Evolutionary conservation across 306 rosid species (phyloP).

Genomic region (Sphenostylis stenocarpa): DNA sequence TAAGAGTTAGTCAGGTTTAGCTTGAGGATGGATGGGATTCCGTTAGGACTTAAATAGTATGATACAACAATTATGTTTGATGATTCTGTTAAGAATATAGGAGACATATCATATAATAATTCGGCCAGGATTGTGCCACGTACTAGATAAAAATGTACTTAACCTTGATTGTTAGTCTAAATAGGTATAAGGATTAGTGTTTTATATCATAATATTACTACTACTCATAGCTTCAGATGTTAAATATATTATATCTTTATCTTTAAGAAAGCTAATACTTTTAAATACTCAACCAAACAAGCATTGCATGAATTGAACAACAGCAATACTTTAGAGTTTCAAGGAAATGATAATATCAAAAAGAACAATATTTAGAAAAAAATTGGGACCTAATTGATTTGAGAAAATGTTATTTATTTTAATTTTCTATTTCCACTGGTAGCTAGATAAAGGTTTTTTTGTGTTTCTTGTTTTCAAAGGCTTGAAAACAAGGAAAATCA

Average conservation of each 20-base stretch:
- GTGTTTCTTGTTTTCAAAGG: not conserved
- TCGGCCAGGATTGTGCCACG: not conserved
- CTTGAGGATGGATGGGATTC: not conserved
- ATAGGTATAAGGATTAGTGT: not conserved
- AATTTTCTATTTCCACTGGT: not conserved
- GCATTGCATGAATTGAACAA: conserved; percentile 3
- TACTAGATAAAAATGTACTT: conserved; percentile 23
- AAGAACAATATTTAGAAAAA: conserved; percentile 1
- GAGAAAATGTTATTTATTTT: not conserved
- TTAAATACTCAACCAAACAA: conserved; percentile 1
- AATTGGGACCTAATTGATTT: not conserved
- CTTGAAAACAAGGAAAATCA: not conserved
- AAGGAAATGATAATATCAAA: conserved; percentile 3
- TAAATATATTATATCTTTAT: too few species aligned
- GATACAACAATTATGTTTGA: not conserved
- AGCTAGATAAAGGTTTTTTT: not conserved
- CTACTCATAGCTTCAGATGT: too few species aligned
- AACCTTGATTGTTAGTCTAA: not conserved
- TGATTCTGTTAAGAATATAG: not conserved
- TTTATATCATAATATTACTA: not conserved
- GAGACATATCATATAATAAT: not conserved
- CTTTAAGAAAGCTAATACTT: conserved; percentile 9
- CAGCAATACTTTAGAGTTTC: not conserved
- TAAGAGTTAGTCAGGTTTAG: not conserved
- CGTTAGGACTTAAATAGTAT: not conserved